Evolutionary conservation across 768 basidiomycete species (phyloP).

Genomic region (Calvatia gigantea): DNA sequence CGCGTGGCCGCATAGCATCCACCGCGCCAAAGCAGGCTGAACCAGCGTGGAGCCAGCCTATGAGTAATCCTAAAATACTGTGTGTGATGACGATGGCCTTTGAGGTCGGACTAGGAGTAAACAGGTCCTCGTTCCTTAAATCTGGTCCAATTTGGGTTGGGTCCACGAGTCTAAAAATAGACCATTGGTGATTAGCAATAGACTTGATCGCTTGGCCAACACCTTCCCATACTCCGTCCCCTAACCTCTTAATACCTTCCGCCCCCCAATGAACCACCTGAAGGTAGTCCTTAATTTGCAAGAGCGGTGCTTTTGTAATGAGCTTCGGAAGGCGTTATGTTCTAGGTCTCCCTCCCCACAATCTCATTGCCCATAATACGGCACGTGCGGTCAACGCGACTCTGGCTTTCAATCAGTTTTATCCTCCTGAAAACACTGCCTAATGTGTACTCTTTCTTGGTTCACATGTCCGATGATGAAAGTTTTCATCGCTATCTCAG

Average conservation of each 20-base stretch:
- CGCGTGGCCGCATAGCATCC: constrained; percentile 9
- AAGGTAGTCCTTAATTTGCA: too few species aligned
- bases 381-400: background rate
- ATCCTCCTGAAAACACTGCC: background rate
- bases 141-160: background rate
- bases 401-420: background rate
- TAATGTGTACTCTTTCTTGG: background rate
- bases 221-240: too few species aligned
- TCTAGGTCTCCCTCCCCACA: too few species aligned
- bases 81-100: background rate
- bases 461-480: constrained; percentile 1
- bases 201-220: too few species aligned
- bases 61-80: background rate
- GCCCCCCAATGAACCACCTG: too few species aligned
- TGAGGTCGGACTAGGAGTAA: background rate
- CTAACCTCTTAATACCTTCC: too few species aligned
- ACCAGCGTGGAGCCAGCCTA: background rate
- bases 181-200: background rate
- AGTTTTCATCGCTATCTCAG: background rate
- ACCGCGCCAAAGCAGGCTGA: background rate
- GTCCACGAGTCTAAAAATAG: background rate
- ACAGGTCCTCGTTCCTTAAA: too few species aligned
- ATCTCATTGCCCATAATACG: too few species aligned
- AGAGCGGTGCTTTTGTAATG: too few species aligned
- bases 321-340: too few species aligned